Evolutionary conservation across 148 eudicot species (phyloP), one percentile per base, ranked within the genome.

Genomic region (Gaultheria prostrata): DNA sequence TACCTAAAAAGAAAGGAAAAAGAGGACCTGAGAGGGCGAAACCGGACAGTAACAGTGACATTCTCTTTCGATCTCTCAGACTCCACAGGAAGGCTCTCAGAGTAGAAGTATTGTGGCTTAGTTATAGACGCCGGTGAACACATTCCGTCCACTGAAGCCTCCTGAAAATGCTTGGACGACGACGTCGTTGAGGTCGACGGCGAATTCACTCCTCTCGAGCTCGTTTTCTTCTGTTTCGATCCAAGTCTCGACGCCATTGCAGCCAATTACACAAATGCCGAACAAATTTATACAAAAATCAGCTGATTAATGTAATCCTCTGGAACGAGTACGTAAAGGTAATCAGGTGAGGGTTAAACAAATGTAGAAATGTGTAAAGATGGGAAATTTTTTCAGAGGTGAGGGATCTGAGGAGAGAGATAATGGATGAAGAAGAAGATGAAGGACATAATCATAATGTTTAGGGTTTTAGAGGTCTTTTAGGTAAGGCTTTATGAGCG

Each of bases 1-100:
- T 32, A 87, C 15, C 35, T 1, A 24, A 24, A 61, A 59, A 56
- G 56, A 51, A 5, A 56, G 21, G 0, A 18, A 4, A 20, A 53
- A 48, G 21, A 78, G 26, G 82, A 97, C 99, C 99, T 97, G 80
- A 97, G 98, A 33, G 99, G 99, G 18, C 99, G 96, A 87, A 97
- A 97, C 45, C 99, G 95, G 80, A 93, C 98, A 1, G 99, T 97
- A 65, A 97, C 99, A 6, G 98, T 93, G 30, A 97, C 98, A 90
- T 92, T 97, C 89, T 97, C 99, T 88, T 89, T 95, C 69, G 95
- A 93, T 91, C 94, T 91, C 83, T 90, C 93, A 50, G 80, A 86
- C 75, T 85, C 91, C 78, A 84, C 56, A 28, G 91, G 80, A 24
- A 83, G 72, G 78, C 75, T 89, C 88, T 93, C 95, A 0, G 92